phyloP scores from a whole-genome alignment of 2,329 filamentous ascomycete species.

The Pseudogymnoascus sp. region DNA sequence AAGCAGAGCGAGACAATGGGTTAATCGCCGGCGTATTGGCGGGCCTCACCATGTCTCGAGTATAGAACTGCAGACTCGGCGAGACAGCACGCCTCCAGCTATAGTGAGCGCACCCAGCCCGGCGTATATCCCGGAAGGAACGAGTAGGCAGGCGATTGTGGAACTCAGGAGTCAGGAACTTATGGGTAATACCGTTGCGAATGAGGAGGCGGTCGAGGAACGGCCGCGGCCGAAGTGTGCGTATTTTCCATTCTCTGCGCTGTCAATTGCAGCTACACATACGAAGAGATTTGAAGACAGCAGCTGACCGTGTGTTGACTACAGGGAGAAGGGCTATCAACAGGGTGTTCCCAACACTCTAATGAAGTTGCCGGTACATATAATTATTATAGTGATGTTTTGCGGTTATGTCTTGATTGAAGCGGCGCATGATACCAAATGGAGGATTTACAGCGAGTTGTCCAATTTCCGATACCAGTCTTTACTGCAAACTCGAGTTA shows the following conservation, averaged over 20 bases:
- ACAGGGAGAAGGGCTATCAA: conserved; percentile 19
- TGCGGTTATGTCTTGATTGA: conserved; percentile 2
- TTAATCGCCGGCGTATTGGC: not conserved
- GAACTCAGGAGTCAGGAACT: conserved; percentile 21
- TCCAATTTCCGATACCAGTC: not conserved
- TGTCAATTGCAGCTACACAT: not conserved
- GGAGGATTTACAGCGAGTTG: not conserved
- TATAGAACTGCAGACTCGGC: not conserved
- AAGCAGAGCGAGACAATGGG: conserved; percentile 27
- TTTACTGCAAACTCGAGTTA: not conserved
- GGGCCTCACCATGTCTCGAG: conserved; percentile 1
- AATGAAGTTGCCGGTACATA: conserved; percentile 6
- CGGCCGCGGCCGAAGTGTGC: conserved; percentile 18
- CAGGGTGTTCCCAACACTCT: conserved; percentile 24
- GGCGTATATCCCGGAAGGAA: not conserved
- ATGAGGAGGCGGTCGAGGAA: conserved; percentile 17
- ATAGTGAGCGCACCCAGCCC: not conserved
- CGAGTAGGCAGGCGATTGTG: conserved; percentile 17
- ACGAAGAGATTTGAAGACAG: not conserved
- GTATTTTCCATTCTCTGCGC: not conserved
- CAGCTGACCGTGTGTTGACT: not conserved
- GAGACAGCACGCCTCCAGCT: not conserved
- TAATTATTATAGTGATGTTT: conserved; percentile 2
- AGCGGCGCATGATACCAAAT: conserved; percentile 1
- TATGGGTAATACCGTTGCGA: conserved; percentile 7